Evolutionary conservation across 1,284 basidiomycete genomes (phyloP).

Genomic region (Ganoderma leucocontextum): DNA sequence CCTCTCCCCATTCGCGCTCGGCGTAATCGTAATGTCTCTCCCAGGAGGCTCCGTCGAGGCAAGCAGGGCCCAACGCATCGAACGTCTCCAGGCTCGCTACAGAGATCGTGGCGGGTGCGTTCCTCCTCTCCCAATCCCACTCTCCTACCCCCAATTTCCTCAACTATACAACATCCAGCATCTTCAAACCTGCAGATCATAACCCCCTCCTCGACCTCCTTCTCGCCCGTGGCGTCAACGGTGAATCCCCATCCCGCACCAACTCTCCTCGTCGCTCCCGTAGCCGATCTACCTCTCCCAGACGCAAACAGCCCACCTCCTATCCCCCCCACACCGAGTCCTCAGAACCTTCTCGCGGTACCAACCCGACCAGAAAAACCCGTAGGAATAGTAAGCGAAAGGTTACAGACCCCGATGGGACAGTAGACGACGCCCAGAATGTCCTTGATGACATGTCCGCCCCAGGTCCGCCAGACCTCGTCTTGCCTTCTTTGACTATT

Average conservation of each 20-base stretch:
- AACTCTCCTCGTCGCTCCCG: conserved; percentile 24
- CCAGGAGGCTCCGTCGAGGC: conserved; percentile 52
- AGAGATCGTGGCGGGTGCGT: conserved; percentile 71
- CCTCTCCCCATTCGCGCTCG: background rate
- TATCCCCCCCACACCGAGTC: background rate
- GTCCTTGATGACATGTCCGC: background rate
- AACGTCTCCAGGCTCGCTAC: conserved; percentile 65
- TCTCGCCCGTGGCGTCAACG: conserved; percentile 50
- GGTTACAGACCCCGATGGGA: too few species aligned
- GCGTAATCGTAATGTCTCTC: conserved; percentile 19
- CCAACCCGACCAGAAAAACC: background rate
- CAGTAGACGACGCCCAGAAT: background rate
- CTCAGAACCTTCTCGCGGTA: too few species aligned
- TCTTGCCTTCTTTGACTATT: background rate
- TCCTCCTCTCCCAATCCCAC: background rate
- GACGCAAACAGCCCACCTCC: background rate
- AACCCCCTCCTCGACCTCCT: conserved; percentile 51
- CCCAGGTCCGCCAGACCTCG: background rate
- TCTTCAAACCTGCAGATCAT: conserved; percentile 48
- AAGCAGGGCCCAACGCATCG: conserved; percentile 60
- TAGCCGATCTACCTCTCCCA: conserved; percentile 28
- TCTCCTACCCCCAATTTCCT: background rate
- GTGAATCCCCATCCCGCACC: conserved; percentile 49
- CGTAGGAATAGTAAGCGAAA: background rate
- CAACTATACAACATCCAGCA: conserved; percentile 36